These are phyloP conservation scores for Hymenoscyphus linearis DNA, from an alignment of 2,329 filamentous ascomycete species.

Conservation along the genomic window DNA sequence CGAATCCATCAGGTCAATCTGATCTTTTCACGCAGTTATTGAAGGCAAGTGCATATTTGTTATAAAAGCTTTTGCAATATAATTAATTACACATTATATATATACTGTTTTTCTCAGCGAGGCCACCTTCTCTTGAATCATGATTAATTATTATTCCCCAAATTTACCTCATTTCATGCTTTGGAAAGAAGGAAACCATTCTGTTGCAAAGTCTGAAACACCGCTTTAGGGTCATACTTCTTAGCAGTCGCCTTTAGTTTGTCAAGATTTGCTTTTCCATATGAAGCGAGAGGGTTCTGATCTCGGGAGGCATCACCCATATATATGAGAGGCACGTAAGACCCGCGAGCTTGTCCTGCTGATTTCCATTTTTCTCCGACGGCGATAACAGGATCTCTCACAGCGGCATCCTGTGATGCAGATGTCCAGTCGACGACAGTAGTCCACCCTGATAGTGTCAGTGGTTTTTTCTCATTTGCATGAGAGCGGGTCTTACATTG, in stretches of 20 bases:
- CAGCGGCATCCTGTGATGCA: background rate
- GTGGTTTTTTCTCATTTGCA: background rate
- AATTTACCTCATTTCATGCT: background rate
- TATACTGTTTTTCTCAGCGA: background rate
- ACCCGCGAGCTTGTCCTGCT: background rate
- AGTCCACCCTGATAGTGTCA: constrained; percentile 5
- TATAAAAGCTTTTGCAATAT: background rate
- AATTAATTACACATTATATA: background rate
- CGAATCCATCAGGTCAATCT: too few relatives aligned
- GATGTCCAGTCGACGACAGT: constrained; percentile 5
- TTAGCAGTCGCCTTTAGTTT: constrained; percentile 29
- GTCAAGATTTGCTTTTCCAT: constrained; percentile 37
- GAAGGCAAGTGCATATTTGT: too few relatives aligned
- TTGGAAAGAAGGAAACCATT: constrained; percentile 5
- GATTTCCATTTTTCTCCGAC: background rate
- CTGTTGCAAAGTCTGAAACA: constrained; percentile 33
- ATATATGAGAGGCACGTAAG: constrained; percentile 22
- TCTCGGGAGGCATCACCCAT: constrained; percentile 40
- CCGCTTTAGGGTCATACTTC: constrained; percentile 35
- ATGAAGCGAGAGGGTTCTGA: constrained; percentile 39
- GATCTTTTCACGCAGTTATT: too few relatives aligned
- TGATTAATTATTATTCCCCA: background rate
- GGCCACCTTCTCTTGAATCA: background rate
- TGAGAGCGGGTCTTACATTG: background rate
- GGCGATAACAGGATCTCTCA: background rate